Evolutionary conservation across 768 basidiomycete genomes (phyloP).

Genomic region (Boletus vermiculosoides): DNA sequence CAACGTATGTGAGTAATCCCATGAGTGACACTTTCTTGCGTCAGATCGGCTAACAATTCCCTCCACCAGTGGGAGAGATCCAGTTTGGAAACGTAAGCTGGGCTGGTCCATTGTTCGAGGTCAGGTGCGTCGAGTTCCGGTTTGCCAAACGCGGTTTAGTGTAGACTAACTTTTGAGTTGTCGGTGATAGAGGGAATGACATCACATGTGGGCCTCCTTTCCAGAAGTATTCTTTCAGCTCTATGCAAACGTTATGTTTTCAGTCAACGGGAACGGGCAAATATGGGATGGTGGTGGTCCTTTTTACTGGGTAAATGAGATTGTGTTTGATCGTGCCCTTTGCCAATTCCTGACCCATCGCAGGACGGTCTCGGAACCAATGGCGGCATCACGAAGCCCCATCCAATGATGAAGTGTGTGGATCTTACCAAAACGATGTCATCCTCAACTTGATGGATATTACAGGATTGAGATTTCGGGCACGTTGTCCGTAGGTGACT

Average conservation of each 20-base stretch:
- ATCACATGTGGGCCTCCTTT: slow-evolving; percentile 43
- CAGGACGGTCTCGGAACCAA: slow-evolving; percentile 26
- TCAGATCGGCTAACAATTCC: neutral
- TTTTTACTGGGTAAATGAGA: slow-evolving; percentile 39
- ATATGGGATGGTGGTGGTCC: slow-evolving; percentile 43
- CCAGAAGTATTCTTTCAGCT: neutral
- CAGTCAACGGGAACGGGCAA: slow-evolving; percentile 41
- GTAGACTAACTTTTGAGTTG: neutral
- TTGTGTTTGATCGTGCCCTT: neutral
- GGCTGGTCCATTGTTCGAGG: slow-evolving; percentile 53
- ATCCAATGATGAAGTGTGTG: slow-evolving; percentile 41
- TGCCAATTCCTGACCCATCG: neutral
- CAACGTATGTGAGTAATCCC: slow-evolving; percentile 46
- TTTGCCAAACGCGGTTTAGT: neutral
- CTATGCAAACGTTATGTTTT: neutral
- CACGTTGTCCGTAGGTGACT: slow-evolving; percentile 31
- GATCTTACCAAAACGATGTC: neutral
- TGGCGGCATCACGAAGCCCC: slow-evolving; percentile 23
- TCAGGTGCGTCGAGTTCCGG: slow-evolving; percentile 37
- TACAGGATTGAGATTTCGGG: slow-evolving; percentile 42
- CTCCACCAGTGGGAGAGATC: slow-evolving; percentile 49
- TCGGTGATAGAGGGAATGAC: slow-evolving; percentile 38
- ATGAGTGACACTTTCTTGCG: neutral
- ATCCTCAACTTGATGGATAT: neutral
- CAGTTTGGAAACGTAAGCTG: slow-evolving; percentile 52